Conservation (phyloP, 495 filamentous ascomycete species). For the Penicillium subrubescens region DNA sequence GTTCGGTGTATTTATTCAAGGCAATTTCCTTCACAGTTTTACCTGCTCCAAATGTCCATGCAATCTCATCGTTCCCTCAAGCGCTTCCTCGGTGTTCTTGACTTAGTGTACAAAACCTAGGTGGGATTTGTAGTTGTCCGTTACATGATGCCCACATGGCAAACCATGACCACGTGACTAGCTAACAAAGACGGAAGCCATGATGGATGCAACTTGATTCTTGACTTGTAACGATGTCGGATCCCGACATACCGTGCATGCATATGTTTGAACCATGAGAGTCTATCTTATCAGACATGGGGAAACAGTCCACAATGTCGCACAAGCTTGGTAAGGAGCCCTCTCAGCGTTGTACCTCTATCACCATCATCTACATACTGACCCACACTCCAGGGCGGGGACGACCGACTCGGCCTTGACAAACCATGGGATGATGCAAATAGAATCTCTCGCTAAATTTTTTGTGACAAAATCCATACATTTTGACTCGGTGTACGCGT, state of each 20-base stretch:
- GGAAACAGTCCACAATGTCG: conserved; percentile 87
- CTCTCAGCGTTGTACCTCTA: neutral
- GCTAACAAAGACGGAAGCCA: neutral
- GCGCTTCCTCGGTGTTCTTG: conserved; percentile 19
- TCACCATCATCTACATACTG: neutral
- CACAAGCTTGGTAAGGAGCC: conserved; percentile 62
- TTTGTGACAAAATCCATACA: conserved; percentile 36
- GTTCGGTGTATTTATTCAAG: conserved; percentile 35
- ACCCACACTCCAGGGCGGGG: conserved; percentile 61
- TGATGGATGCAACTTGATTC: neutral
- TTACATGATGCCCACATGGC: neutral
- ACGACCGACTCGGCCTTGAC: conserved; percentile 77
- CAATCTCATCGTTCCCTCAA: conserved; percentile 36
- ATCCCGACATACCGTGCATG: neutral
- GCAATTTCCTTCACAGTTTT: conserved; percentile 36
- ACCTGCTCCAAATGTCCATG: conserved; percentile 39
- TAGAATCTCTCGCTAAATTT: conserved; percentile 56
- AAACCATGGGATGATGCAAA: conserved; percentile 78
- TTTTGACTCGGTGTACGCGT: conserved; percentile 73
- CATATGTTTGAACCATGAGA: conserved; percentile 50
- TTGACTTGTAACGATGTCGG: neutral
- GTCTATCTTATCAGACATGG: conserved; percentile 82
- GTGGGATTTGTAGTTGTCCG: neutral
- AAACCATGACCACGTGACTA: neutral
- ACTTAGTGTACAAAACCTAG: neutral